A percentile compares a stretch with the other conserved stretches of the same genome.
Conservation (phyloP, 202 grass and related monocot species). For the Alloteropsis angusta region DNA sequence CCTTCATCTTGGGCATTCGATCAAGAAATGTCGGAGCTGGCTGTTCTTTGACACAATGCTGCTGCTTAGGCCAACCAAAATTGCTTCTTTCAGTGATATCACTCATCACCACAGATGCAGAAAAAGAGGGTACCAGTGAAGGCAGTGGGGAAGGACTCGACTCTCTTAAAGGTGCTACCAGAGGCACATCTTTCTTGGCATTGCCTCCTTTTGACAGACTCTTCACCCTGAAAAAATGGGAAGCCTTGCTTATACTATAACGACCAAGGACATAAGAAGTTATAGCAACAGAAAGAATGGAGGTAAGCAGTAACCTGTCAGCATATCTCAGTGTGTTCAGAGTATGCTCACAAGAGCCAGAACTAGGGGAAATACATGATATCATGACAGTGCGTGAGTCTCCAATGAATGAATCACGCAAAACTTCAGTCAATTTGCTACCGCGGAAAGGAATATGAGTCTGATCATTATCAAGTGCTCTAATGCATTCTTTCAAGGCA, state of each 20-base stretch:
- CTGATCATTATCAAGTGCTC: constrained; percentile 95
- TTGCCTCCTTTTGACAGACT: constrained; percentile 87
- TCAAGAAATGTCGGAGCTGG: constrained; percentile 34
- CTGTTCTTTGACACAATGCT: constrained; percentile 47
- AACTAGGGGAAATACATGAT: constrained; percentile 96
- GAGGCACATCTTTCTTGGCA: constrained; percentile 61
- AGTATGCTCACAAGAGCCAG: constrained; percentile 96
- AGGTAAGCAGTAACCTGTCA: constrained; percentile 61
- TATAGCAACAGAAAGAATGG: constrained; percentile 8
- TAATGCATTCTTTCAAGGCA: constrained; percentile 95
- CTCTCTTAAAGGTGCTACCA: constrained; percentile 43
- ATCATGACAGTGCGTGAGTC: constrained; percentile 98
- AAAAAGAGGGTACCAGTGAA: constrained; percentile 37
- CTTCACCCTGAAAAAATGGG: constrained; percentile 59
- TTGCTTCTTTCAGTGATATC: constrained; percentile 48
- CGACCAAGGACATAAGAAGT: neutral
- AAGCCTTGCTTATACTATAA: constrained; percentile 8
- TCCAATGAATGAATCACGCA: constrained; percentile 92
- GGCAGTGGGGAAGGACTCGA: constrained; percentile 45
- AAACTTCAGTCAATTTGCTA: constrained; percentile 93
- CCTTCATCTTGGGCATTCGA: constrained; percentile 41
- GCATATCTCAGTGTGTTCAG: constrained; percentile 98
- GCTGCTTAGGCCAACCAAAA: constrained; percentile 77
- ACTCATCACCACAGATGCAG: constrained; percentile 40
- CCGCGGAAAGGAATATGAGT: constrained; percentile 98